These are phyloP conservation scores for Sporothrix pseudoabietina DNA, from an alignment of 2,329 filamentous ascomycete species.

Conservation along the genomic window DNA sequence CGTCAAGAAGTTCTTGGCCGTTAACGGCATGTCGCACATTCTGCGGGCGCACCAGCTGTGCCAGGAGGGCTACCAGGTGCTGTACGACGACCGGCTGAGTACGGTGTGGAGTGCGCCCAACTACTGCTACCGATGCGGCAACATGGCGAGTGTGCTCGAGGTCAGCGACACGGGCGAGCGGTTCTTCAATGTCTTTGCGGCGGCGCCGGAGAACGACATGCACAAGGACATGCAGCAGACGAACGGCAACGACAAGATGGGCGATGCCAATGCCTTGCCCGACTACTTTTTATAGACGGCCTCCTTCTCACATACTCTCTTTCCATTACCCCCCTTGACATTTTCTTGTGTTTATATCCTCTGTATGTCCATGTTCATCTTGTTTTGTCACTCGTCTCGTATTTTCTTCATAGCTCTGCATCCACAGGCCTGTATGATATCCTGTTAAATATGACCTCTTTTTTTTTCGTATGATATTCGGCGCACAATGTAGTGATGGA, in stretches of 20 bases:
- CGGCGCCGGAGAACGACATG: slow-evolving; percentile 90
- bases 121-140: slow-evolving; percentile 93
- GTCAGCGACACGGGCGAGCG: slow-evolving; percentile 90
- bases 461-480: no score
- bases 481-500: neutral
- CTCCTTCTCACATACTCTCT: neutral
- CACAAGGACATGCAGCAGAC: slow-evolving; percentile 79
- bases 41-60: slow-evolving; percentile 97
- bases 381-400: neutral
- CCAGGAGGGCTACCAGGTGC: slow-evolving; percentile 95
- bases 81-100: slow-evolving; percentile 91
- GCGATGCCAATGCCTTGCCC: slow-evolving; percentile 64
- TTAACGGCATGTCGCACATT: slow-evolving; percentile 98
- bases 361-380: neutral
- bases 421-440: slow-evolving; percentile 22
- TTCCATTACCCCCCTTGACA: no score
- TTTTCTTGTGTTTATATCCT: slow-evolving; percentile 18
- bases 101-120: slow-evolving; percentile 99
- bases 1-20: slow-evolving; percentile 95
- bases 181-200: slow-evolving; percentile 97
- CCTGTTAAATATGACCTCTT: slow-evolving; percentile 14
- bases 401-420: neutral
- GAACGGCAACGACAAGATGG: slow-evolving; percentile 60
- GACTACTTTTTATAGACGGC: slow-evolving; percentile 68
- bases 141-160: slow-evolving; percentile 95